Base-by-base conservation (phyloP, 73 alveolate genomes). In the Blepharisma stoltei region DNA sequence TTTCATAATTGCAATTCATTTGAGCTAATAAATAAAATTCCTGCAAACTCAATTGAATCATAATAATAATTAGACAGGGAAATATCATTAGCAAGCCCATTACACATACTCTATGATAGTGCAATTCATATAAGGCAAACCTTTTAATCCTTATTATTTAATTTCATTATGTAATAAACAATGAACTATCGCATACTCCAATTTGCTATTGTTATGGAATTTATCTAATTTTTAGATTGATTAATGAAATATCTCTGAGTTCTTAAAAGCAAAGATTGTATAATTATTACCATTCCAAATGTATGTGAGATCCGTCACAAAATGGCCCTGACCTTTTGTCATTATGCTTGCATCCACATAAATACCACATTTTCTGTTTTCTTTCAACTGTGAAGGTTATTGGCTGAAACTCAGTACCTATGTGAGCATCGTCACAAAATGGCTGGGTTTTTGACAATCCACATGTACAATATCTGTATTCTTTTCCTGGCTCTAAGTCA, bases 341-440 rank as follows among this genome's bases (percentile, higher is more conserved):
- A 67, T 83, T 83, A 20, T 25, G 70, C 78, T 87, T 86, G 50
- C 94, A 87, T 0, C 89, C 91, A 18, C 94, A 87, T 46, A 78
- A 71, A 66, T 66, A 38, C 23, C 54, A 50, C 48, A 49, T 44
- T 32, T 47, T 41, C 32, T 69, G 80, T 49, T 73, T 68, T 18
- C 47, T 71, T 1, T 84, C 79, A 53, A 77, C 70, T 48, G 65
- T 77, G 52, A 78, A 84, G 45, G 84, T 76, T 71, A 88, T 71
- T 8, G 95, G 95, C 53, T 69, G 44, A 54, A 54, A 88, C 6
- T 78, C 89, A 6, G 87, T 88, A 7, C 76, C 89, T 60, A 20
- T 38, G 77, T 84, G 92, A 79, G 86, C 54, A 4, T 88, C 91
- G 75, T 88, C 92, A 48, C 95, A 88, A 68, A 84, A 88, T 45